Base-by-base conservation (phyloP, 2,329 filamentous ascomycete genomes). In the Xylaria sp. region DNA sequence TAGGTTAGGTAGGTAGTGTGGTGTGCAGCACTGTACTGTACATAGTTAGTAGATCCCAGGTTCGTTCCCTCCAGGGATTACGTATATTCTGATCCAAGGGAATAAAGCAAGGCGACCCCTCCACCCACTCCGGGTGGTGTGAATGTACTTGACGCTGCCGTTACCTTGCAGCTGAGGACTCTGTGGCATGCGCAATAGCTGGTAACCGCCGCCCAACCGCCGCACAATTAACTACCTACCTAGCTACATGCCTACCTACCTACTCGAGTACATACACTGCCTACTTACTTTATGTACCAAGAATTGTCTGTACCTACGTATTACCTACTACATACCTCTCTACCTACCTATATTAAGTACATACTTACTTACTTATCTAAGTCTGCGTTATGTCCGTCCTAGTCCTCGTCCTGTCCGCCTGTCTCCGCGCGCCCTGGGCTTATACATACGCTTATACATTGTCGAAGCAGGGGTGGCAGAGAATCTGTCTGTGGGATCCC, bases 131-230 rank as follows among this genome's bases (percentile, higher is more conserved):
- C 51, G 24, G 51, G 47, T 51, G 17, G 42, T 57, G 39, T 21
- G 51, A 51, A 27, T 64, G 51, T 30, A 61, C 54, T 61, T 59
- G 61, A 48, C 48, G 47, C 56, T 67, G 56, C 54, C 50, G 62
- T 55, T 64, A 69, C 66, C 69, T 58, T 69, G 69, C 69, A 69
- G 62, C 61, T 56, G 27, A 64, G 32, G 30, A 32, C 45, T 27
- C 45, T 62, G 60, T 30, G 36, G 58, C 48, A 61, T 65, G 65
- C 65, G 36, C 42, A 54, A 66, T 62, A 57, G 57, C 58, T 51
- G 65, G 68, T 61, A 65, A 56, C 61, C 58, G 53, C 53, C 56
- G 39, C 61, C 55, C 36, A 53, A 34, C 58, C 54, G 39, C 50
- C 24, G 53, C 30, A 19, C 48, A 27, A 27, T 27, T 27, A 27